These are phyloP conservation scores for Nephelium lappaceum DNA, from an alignment of 345 rosid species.

Conservation along the genomic window DNA sequence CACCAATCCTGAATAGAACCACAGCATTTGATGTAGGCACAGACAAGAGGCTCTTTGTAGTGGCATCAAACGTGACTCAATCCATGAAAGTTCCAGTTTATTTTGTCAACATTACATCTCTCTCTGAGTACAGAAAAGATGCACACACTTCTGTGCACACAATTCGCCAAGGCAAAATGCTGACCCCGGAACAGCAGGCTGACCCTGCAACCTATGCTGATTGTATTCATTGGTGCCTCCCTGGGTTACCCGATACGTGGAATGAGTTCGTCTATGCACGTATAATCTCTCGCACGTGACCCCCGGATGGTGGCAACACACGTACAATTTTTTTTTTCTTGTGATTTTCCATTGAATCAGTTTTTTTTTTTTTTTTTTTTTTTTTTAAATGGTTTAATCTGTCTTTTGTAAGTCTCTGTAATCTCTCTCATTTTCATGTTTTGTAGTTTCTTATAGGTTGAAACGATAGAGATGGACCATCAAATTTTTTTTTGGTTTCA, in stretches of 20 bases:
- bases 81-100: slow-evolving; percentile 60
- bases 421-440: neutral
- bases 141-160: slow-evolving; percentile 89
- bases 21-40: slow-evolving; percentile 69
- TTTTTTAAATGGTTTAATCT: neutral
- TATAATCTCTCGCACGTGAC: slow-evolving; percentile 69
- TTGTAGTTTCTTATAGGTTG: slow-evolving; percentile 19
- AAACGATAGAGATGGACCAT: slow-evolving; percentile 14
- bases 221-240: slow-evolving; percentile 98
- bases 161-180: slow-evolving; percentile 78
- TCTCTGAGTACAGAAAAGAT: slow-evolving; percentile 85
- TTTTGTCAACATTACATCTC: slow-evolving; percentile 68
- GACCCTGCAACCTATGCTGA: slow-evolving; percentile 85
- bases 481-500: slow-evolving; percentile 12
- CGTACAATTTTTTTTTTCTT: neutral
- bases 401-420: slow-evolving; percentile 6
- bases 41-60: slow-evolving; percentile 55
- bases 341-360: neutral
- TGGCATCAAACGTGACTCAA: slow-evolving; percentile 53
- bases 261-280: slow-evolving; percentile 82
- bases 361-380: too few species aligned
- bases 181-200: slow-evolving; percentile 73
- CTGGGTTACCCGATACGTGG: slow-evolving; percentile 94
- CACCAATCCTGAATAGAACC: slow-evolving; percentile 60
- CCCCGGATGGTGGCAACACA: neutral